Conservation (phyloP, 441 rosid species). For the Dalechampia spathulata region DNA sequence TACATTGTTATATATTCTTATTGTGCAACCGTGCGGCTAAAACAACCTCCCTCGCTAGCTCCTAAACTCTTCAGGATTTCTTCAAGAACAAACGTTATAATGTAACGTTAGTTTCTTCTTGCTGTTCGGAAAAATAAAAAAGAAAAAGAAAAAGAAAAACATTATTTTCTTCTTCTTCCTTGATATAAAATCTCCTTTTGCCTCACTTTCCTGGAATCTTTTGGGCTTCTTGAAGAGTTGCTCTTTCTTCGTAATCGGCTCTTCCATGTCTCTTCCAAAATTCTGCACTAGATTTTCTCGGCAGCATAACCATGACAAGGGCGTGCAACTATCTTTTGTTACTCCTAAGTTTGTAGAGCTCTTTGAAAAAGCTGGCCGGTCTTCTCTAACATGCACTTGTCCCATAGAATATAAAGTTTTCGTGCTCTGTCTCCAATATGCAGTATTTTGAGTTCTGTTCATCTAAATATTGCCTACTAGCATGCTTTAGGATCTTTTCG, state of each 20-base stretch:
- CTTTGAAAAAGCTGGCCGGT: background rate
- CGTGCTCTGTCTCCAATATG: background rate
- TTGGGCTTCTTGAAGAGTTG: background rate
- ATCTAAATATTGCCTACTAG: constrained; percentile 1
- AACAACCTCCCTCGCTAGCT: background rate
- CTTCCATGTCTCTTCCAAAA: constrained; percentile 11
- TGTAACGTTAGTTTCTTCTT: background rate
- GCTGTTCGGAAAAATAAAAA: no score
- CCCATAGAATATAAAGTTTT: background rate
- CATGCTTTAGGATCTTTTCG: background rate
- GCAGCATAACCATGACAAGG: constrained; percentile 9
- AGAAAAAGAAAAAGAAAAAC: no score
- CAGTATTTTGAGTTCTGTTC: constrained; percentile 1
- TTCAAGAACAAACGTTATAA: constrained; percentile 1
- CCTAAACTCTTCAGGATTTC: constrained; percentile 7
- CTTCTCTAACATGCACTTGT: background rate
- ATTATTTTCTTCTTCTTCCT: constrained; percentile 1
- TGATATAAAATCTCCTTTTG: constrained; percentile 4
- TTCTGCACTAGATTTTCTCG: constrained; percentile 3
- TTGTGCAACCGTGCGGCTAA: constrained; percentile 11
- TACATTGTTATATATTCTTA: constrained; percentile 2
- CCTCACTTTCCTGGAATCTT: constrained; percentile 9
- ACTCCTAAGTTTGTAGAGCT: constrained; percentile 1
- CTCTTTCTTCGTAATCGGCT: constrained; percentile 3
- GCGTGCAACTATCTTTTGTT: background rate